Conservation (phyloP, 139 green algal genomes). For the Tetradesmus obliquus region DNA sequence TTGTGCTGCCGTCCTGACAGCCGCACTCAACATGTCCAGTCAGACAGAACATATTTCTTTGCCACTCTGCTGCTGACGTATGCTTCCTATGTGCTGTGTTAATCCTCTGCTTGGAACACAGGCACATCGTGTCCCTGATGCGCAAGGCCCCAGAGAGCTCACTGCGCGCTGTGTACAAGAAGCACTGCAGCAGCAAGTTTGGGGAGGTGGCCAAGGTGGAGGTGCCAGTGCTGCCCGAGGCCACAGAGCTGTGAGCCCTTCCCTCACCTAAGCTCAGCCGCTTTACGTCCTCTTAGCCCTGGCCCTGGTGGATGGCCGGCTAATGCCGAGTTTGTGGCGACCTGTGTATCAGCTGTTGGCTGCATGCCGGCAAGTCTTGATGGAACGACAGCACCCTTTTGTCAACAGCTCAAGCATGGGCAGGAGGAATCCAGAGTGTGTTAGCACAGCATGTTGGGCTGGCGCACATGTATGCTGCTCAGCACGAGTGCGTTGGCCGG, state of each 20-base stretch:
- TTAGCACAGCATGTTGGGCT: slow-evolving; percentile 1
- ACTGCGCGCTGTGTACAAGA: slow-evolving; percentile 94
- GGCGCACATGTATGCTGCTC: background rate
- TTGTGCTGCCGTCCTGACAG: slow-evolving; percentile 2
- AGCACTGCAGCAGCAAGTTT: slow-evolving; percentile 88
- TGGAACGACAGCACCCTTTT: background rate
- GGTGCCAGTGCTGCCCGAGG: slow-evolving; percentile 43
- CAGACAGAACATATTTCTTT: too few relatives aligned
- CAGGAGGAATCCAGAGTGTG: background rate
- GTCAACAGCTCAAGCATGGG: background rate
- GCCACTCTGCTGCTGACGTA: too few relatives aligned
- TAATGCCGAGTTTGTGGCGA: background rate
- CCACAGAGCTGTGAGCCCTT: slow-evolving; percentile 12
- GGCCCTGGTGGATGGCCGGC: background rate
- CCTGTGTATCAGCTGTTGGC: background rate
- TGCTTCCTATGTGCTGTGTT: background rate
- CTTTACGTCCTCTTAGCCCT: background rate
- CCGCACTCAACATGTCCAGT: slow-evolving; percentile 7
- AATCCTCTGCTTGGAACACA: background rate
- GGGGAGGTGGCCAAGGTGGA: slow-evolving; percentile 74
- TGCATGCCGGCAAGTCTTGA: background rate
- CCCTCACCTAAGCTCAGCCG: background rate
- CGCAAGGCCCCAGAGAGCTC: slow-evolving; percentile 75
- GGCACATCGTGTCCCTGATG: slow-evolving; percentile 77
- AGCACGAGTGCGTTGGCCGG: background rate